phyloP scores from a whole-genome alignment of 371 early-diverging fungal species.

The Lichtheimia ramosa region DNA sequence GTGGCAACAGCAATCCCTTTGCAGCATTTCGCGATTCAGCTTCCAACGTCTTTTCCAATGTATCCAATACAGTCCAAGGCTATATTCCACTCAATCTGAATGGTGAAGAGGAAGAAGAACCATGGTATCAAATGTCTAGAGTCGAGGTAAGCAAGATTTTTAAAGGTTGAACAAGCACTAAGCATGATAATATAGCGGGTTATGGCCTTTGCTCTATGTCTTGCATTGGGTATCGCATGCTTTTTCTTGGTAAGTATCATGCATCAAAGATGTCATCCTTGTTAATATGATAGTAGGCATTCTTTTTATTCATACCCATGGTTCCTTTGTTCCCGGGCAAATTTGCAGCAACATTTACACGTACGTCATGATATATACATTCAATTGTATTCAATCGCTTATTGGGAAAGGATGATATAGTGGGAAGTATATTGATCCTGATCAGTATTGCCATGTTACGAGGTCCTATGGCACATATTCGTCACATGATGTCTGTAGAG shows the following conservation, averaged over 20 bases:
- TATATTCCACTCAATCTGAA: constrained; percentile 36
- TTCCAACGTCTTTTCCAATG: constrained; percentile 37
- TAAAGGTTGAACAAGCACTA: not conserved
- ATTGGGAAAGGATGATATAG: constrained; percentile 16
- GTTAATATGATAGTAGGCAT: constrained; percentile 28
- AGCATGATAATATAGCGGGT: constrained; percentile 28
- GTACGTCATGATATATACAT: constrained; percentile 27
- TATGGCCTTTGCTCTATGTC: constrained; percentile 51
- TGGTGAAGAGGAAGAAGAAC: constrained; percentile 48
- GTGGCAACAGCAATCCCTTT: constrained; percentile 16
- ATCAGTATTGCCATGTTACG: constrained; percentile 63
- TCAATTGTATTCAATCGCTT: not conserved
- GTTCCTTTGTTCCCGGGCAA: constrained; percentile 55
- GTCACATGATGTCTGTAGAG: constrained; percentile 60
- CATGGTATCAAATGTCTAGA: constrained; percentile 54
- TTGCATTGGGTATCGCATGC: constrained; percentile 47
- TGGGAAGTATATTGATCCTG: constrained; percentile 48
- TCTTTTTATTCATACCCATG: constrained; percentile 46
- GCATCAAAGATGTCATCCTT: not conserved
- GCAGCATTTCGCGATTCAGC: constrained; percentile 40
- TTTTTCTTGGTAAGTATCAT: constrained; percentile 35
- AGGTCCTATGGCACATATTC: constrained; percentile 63
- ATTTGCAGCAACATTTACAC: constrained; percentile 64
- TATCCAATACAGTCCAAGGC: constrained; percentile 43
- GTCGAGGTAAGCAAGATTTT: constrained; percentile 50